phyloP scores from a whole-genome alignment of 495 filamentous ascomycete genomes.

The Bombardia bombarda region DNA sequence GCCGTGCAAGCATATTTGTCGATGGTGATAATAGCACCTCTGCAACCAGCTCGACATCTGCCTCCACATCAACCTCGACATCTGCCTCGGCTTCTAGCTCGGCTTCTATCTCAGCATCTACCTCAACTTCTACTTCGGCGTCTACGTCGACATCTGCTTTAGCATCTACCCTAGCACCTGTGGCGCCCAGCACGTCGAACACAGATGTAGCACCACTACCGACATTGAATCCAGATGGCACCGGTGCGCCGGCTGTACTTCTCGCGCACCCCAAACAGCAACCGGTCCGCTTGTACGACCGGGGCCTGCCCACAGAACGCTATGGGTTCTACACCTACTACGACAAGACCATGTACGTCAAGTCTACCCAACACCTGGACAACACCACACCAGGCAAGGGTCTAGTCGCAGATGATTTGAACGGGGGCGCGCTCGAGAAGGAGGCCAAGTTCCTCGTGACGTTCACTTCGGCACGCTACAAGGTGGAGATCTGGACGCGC shows the following conservation, averaged over 20 bases:
- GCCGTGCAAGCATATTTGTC: slow-evolving; percentile 20
- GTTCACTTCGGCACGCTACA: slow-evolving; percentile 75
- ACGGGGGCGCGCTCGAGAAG: slow-evolving; percentile 54
- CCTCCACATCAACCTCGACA: no score
- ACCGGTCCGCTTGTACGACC: slow-evolving; percentile 78
- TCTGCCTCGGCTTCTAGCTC: no score
- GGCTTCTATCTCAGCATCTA: no score
- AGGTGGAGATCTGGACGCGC: slow-evolving; percentile 86
- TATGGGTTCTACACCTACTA: slow-evolving; percentile 94
- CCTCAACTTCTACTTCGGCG: no score
- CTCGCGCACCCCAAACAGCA: slow-evolving; percentile 62
- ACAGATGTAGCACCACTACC: slow-evolving; percentile 53
- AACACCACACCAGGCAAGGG: slow-evolving; percentile 21
- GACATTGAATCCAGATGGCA: slow-evolving; percentile 52
- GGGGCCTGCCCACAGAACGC: slow-evolving; percentile 69
- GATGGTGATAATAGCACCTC: no score
- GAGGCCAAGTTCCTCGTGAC: slow-evolving; percentile 66
- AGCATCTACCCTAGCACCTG: no score
- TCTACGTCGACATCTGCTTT: no score
- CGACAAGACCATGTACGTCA: slow-evolving; percentile 77
- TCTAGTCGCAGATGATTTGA: slow-evolving; percentile 41
- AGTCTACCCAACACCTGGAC: slow-evolving; percentile 35
- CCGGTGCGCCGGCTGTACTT: slow-evolving; percentile 63
- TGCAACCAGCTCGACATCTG: background rate
- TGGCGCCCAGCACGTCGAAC: slow-evolving; percentile 27